Conservation (phyloP, 345 rosid genomes). For the Salix koriyanagi region DNA sequence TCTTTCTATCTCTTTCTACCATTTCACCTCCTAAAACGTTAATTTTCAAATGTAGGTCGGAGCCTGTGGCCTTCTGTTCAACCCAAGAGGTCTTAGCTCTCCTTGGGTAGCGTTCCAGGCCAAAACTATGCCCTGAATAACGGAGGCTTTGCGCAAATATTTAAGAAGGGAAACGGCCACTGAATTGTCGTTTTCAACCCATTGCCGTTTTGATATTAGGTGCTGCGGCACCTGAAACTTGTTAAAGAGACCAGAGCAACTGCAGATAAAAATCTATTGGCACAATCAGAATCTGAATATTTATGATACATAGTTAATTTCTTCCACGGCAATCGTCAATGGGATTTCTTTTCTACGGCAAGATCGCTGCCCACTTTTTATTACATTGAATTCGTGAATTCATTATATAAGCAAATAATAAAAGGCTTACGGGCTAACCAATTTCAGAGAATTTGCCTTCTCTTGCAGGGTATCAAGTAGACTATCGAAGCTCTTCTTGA, state of each 20-base stretch:
- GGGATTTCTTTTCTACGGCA: slow-evolving; percentile 13
- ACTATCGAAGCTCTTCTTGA: slow-evolving; percentile 93
- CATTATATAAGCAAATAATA: background rate
- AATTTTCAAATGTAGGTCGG: background rate
- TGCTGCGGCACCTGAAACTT: too few species aligned
- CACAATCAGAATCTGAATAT: background rate
- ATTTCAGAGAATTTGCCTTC: slow-evolving; percentile 86
- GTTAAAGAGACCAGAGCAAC: too few species aligned
- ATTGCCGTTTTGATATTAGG: too few species aligned
- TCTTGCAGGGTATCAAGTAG: slow-evolving; percentile 89
- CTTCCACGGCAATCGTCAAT: slow-evolving; percentile 10
- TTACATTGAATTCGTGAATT: slow-evolving; percentile 12
- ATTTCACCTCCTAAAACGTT: background rate
- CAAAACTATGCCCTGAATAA: background rate
- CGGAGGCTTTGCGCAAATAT: background rate
- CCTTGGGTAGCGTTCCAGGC: background rate
- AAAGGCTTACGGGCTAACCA: slow-evolving; percentile 52
- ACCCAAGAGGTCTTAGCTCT: background rate
- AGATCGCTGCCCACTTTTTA: slow-evolving; percentile 29
- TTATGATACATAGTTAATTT: slow-evolving; percentile 18
- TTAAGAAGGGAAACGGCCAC: background rate
- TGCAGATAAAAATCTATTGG: background rate
- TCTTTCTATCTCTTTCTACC: background rate
- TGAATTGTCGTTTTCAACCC: background rate
- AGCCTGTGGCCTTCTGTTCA: background rate